phyloP scores from a whole-genome alignment of 345 rosid species.

The Eucalyptus melliodora region DNA sequence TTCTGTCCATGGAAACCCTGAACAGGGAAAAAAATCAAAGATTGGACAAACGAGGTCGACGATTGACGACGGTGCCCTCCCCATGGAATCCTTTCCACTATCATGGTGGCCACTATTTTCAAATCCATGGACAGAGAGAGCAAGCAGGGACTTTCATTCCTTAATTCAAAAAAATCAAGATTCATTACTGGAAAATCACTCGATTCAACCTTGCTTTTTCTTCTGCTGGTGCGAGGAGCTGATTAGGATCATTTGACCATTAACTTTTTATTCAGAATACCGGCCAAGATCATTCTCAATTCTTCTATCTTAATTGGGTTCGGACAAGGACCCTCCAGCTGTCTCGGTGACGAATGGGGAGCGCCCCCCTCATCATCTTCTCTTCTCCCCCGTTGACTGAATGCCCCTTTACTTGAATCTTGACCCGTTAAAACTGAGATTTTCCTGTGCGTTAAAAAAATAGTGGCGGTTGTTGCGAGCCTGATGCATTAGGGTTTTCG shows the following conservation, averaged over 20 bases:
- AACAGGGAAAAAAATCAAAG: neutral
- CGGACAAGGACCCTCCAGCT: slow-evolving; percentile 26
- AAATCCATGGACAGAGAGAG: neutral
- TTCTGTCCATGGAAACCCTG: neutral
- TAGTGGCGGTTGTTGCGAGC: neutral
- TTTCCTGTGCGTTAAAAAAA: neutral
- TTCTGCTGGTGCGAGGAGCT: neutral
- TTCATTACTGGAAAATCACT: neutral
- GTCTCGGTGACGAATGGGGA: slow-evolving; percentile 5
- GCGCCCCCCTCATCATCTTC: neutral
- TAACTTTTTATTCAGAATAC: neutral
- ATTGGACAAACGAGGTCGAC: neutral
- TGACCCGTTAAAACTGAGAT: slow-evolving; percentile 31
- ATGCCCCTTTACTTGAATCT: slow-evolving; percentile 9
- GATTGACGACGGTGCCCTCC: neutral
- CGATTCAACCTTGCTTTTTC: neutral
- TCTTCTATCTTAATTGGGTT: neutral
- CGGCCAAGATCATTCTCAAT: slow-evolving; percentile 21
- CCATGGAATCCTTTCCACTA: neutral
- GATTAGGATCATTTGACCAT: neutral
- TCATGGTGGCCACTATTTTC: neutral
- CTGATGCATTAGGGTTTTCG: neutral
- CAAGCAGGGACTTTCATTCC: neutral
- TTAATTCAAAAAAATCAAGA: neutral
- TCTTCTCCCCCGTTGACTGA: slow-evolving; percentile 1